phyloP scores from a whole-genome alignment of 1,284 basidiomycete species.

The Mycena citricolor region DNA sequence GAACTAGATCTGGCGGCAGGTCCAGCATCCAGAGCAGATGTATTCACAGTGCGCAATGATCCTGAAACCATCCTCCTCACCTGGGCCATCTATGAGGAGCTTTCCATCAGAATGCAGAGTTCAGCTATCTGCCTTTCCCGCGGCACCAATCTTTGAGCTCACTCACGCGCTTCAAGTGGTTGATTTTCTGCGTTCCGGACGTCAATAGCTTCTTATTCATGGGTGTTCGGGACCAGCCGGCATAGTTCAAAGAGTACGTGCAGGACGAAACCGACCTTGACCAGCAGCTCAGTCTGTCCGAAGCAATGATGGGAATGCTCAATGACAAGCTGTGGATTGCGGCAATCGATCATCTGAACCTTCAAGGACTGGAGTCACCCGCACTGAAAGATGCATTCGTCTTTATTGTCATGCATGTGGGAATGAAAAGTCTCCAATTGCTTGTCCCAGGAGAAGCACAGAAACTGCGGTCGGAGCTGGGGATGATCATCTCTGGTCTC shows the following conservation, averaged over 20 bases:
- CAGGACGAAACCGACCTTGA: conserved; percentile 7
- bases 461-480: conserved; percentile 9
- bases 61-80: conserved; percentile 17
- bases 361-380: not conserved
- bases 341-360: no score
- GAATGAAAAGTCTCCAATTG: conserved; percentile 12
- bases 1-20: conserved; percentile 10
- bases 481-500: no score
- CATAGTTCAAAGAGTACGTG: conserved; percentile 10
- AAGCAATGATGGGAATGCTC: conserved; percentile 4
- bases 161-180: conserved; percentile 20
- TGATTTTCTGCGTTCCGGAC: conserved; percentile 22
- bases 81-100: conserved; percentile 21
- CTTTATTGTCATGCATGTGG: conserved; percentile 13
- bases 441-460: conserved; percentile 9
- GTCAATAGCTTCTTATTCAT: conserved; percentile 15
- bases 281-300: conserved; percentile 15
- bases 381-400: not conserved
- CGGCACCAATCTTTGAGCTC: conserved; percentile 16
- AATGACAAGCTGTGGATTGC: not conserved
- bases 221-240: conserved; percentile 2
- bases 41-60: conserved; percentile 17
- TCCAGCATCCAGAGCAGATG: not conserved
- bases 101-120: conserved; percentile 22
- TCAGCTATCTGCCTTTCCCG: conserved; percentile 14